Base-by-base conservation (phyloP, 441 rosid species). In the Adansonia gregorii region DNA sequence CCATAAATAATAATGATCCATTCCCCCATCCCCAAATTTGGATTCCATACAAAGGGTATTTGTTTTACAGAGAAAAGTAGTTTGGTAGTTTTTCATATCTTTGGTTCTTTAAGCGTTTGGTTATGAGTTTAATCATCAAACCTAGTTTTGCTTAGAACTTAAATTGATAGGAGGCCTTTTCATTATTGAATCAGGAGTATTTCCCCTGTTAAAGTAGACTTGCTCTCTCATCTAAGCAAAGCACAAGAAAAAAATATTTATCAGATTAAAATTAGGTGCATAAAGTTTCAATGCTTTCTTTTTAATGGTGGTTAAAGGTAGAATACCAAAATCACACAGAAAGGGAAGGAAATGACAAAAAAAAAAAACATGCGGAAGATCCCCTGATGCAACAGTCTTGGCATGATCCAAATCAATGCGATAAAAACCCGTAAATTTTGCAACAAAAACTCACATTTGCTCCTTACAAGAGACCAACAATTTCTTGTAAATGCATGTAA, bases 401-500 rank as follows among this genome's bases (percentile, higher is more conserved):
- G 6, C 39, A 43, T 45, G n/a, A 73, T 10, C 67, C 35, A 15
- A 55, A 73, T 8, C 45, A 55, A 65, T 10, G 46, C 19, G 65
- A 71, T 39, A 55, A 10, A 54, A 54, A 71, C 51, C 51, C 55
- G 27, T 27, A 79, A 31, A 45, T 46, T 45, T 46, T 51, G 70
- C 3, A 52, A 41, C 17, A 20, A 4, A 52, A 46, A 86, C 98
- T 93, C 89, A 94, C 98, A 94, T 91, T 89, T 94, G 96, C 81
- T 96, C 99, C 84, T 86, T 93, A 83, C 99, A 94, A 69, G 92
- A 83, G 72, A 86, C 85, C 85, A 93, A 77, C 84, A 94, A 82
- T 88, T 86, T 93, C 89, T 88, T 87, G 86, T 96, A 96, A 72
- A 96, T 94, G 83, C 95, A 86, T 90, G 92, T 91, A 82, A 88